Evolutionary conservation across 116 monocot species (phyloP), one percentile per base, ranked within the genome.

Genomic region (Posidonia oceanica): DNA sequence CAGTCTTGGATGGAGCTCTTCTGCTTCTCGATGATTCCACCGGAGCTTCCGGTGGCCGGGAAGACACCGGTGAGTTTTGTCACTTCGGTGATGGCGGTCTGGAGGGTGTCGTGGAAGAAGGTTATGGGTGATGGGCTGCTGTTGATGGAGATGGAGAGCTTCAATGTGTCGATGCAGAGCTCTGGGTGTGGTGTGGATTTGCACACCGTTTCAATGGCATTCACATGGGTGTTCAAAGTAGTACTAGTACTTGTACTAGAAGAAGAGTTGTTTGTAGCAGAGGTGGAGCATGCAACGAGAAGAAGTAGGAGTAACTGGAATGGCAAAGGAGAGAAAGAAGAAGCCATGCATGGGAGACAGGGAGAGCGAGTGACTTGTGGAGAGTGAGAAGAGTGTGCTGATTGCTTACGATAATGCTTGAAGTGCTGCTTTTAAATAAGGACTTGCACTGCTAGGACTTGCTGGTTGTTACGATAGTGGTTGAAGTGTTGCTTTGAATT

Each of bases 1-100:
- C 97, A 97, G 84, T 97, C 97, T 20, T 80, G 83, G n/a, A 91
- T 36, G 29, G 86, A 67, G 36, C 88, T 76, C 36, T 71, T 70
- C 37, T 86, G 88, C 5, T 69, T 69, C 63, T 86, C 86, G 83
- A 82, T 48, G 70, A 83, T n/a, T n/a, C n/a, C n/a, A n/a, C n/a
- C n/a, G n/a, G n/a, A n/a, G n/a, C n/a, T 62, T 41, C 44, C 14
- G 64, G 76, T 14, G 39, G 58, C 17, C 71, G 85, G 75, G 76
- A 91, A 72, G 39, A 76, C 42, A 14, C 39, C 7, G 36, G 73
- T 59, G 75, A 86, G 86, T 55, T 76, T 63, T 41, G 66, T n/a
- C 41, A 81, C 71, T 36, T 77, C 76, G 44, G 91, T 64, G 66
- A 87, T 52, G 64, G 96, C 89, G 64, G 81, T 8, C n/a, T 71